Base-by-base conservation (phyloP, 2,329 filamentous ascomycete species). In the Aspergillus sp. region DNA sequence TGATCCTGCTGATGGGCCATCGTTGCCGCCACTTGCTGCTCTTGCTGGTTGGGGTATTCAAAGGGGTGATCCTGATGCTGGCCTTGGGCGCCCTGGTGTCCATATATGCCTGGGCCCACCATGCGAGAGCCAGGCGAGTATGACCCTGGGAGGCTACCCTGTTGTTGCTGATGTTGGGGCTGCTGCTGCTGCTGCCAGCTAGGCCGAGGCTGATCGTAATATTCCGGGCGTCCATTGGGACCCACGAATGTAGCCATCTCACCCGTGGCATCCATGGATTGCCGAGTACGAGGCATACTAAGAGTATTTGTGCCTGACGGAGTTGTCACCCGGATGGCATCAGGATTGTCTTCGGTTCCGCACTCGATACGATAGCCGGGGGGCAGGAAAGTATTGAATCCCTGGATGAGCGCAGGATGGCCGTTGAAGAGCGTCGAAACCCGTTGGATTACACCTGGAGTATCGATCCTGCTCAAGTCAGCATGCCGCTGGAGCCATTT, bases 321-420 rank as follows among this genome's bases (percentile, higher is more conserved):
- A 0, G 91, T 98, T 0, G 91, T 98, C 11, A 98, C 91, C 43
- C 93, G 74, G 42, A 98, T 98, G 3, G 86, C 86, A 54, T 95
- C 94, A 1, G 89, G 89, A 50, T 96, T 89, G 44, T 93, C 89
- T 20, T 86, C 86, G 11, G 85, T 80, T 17, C 89, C 89, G 51
- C 91, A 98, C 56, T 98, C 91, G 39, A 98, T 98, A 37, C 91
- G 75, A 57, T 98, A 98, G 2, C 91, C 88, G 0, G 88, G 88
- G 3, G 91, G 91, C 6, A 98, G 67, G 56, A 98, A 98, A 0
- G 91, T 98, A 55, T 98, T 98, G 59, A 98, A 98, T 0, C 91
- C 91, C 60, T 96, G 89, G 30, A 98, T 96, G 15, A 93, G 72
- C 53, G 84, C 91, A 2, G 91, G 91, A 51, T 98, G 89, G 2